phyloP scores from a whole-genome alignment of 106 monocot species.

The Apostasia shenzhenica region DNA sequence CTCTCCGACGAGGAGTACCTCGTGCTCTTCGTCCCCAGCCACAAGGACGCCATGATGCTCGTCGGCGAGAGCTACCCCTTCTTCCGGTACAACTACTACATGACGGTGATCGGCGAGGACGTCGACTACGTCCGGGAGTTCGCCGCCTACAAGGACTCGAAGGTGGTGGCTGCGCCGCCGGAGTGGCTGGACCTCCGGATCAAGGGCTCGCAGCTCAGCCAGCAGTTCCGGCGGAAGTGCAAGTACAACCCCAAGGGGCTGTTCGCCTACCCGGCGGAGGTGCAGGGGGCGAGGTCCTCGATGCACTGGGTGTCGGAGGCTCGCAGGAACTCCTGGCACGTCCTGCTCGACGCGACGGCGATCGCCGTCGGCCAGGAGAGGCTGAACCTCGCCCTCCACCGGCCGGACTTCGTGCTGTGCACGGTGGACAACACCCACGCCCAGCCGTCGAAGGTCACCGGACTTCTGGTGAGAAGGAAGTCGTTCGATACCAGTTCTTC shows the following conservation, averaged over 20 bases:
- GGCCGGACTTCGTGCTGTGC: constrained; percentile 54
- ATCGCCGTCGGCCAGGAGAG: constrained; percentile 24
- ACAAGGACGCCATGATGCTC: constrained; percentile 36
- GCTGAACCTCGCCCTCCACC: constrained; percentile 39
- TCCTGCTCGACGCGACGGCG: constrained; percentile 40
- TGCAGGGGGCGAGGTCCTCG: constrained; percentile 25
- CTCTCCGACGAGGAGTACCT: constrained; percentile 47
- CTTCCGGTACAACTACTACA: constrained; percentile 35
- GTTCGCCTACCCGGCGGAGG: constrained; percentile 48
- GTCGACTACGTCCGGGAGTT: constrained; percentile 29
- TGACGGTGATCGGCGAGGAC: constrained; percentile 26
- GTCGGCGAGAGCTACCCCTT: constrained; percentile 46
- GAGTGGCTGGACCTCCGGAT: constrained; percentile 61
- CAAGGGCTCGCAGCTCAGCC: constrained; percentile 67
- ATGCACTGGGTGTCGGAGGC: constrained; percentile 77
- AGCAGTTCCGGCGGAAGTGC: constrained; percentile 60
- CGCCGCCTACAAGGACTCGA: constrained; percentile 39
- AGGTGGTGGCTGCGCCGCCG: constrained; percentile 44
- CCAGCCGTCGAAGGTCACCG: constrained; percentile 34
- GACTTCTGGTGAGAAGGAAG: constrained; percentile 44
- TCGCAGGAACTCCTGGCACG: constrained; percentile 61
- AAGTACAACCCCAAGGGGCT: constrained; percentile 60
- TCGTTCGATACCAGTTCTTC: constrained; percentile 32
- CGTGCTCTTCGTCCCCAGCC: constrained; percentile 18
- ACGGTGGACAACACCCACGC: constrained; percentile 33